These are phyloP conservation scores for Zygosaccharomyces pseudobailii DNA, from an alignment of 1,139 yeast species.

Conservation along the genomic window DNA sequence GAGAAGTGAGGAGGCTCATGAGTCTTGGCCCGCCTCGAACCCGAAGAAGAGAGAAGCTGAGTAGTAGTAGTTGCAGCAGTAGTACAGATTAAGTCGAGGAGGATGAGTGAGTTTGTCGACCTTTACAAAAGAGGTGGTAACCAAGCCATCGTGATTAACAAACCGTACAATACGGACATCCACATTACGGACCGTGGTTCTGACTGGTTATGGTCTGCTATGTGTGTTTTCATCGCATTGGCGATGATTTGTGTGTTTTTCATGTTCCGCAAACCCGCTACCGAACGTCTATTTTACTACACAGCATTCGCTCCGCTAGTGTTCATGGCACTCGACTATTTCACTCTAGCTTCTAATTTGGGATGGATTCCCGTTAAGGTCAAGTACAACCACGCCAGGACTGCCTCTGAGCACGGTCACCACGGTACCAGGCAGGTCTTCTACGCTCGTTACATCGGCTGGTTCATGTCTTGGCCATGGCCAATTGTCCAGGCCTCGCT, in stretches of 20 bases:
- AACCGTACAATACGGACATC: conserved; percentile 23
- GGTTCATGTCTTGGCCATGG: conserved; percentile 61
- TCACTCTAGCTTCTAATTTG: conserved; percentile 61
- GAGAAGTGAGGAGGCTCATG: neutral
- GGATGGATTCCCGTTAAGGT: conserved; percentile 55
- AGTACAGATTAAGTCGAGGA: neutral
- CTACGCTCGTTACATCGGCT: conserved; percentile 61
- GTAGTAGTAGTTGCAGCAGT: neutral
- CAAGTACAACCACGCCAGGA: conserved; percentile 52
- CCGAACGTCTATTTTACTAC: conserved; percentile 21
- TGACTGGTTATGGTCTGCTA: conserved; percentile 36
- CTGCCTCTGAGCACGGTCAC: conserved; percentile 30
- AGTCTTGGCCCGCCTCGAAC: neutral
- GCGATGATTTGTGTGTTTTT: conserved; percentile 46
- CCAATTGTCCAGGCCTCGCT: conserved; percentile 46
- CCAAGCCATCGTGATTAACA: conserved; percentile 21
- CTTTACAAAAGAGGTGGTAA: conserved; percentile 24
- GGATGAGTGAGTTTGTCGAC: conserved; percentile 16
- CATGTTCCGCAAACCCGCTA: conserved; percentile 37
- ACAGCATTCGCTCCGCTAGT: conserved; percentile 42
- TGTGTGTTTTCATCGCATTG: conserved; percentile 34
- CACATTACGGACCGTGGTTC: conserved; percentile 25
- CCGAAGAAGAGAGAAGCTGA: neutral
- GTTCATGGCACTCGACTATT: conserved; percentile 50
- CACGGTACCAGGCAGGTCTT: conserved; percentile 56